Evolutionary conservation across 169 alveolate species (phyloP).

Genomic region (Prorocentrum cordatum): DNA sequence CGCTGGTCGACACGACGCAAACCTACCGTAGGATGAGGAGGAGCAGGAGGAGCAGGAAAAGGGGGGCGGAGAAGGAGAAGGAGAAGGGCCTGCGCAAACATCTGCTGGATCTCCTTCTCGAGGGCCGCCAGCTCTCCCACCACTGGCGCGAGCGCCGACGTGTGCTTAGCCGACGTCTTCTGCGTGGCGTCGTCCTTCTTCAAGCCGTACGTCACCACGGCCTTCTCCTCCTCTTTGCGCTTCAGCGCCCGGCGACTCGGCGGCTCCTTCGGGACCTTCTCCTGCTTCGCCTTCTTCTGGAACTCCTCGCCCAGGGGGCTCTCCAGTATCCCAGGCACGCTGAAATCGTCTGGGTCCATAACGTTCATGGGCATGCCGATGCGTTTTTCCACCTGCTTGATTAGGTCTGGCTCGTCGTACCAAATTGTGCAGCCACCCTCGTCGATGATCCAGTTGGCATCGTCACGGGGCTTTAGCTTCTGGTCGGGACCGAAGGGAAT

Average conservation of each 20-base stretch:
- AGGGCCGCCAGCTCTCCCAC: constrained; percentile 42
- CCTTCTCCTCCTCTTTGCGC: constrained; percentile 63
- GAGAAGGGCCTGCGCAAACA: too few species aligned
- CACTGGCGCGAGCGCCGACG: constrained; percentile 44
- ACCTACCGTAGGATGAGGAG: too few species aligned
- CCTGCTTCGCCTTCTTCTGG: constrained; percentile 29
- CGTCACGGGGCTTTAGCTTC: constrained; percentile 56
- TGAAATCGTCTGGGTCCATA: constrained; percentile 67
- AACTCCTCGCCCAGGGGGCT: constrained; percentile 49
- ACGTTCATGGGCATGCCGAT: constrained; percentile 60
- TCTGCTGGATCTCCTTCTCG: constrained; percentile 58
- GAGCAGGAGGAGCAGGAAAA: too few species aligned
- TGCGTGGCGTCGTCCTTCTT: constrained; percentile 28
- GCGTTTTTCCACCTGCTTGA: constrained; percentile 59
- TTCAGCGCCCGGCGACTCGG: constrained; percentile 49
- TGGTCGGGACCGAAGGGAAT: constrained; percentile 58
- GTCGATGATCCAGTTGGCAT: constrained; percentile 61
- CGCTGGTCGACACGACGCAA: too few species aligned
- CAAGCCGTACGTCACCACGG: constrained; percentile 33
- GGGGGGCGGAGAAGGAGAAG: too few species aligned
- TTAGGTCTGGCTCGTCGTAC: constrained; percentile 69
- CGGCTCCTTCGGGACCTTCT: constrained; percentile 22
- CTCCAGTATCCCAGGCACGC: constrained; percentile 40
- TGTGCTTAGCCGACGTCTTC: constrained; percentile 46
- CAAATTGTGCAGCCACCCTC: constrained; percentile 69